Evolutionary conservation across 2,329 filamentous ascomycete species (phyloP).

Genomic region (Fusarium poae): DNA sequence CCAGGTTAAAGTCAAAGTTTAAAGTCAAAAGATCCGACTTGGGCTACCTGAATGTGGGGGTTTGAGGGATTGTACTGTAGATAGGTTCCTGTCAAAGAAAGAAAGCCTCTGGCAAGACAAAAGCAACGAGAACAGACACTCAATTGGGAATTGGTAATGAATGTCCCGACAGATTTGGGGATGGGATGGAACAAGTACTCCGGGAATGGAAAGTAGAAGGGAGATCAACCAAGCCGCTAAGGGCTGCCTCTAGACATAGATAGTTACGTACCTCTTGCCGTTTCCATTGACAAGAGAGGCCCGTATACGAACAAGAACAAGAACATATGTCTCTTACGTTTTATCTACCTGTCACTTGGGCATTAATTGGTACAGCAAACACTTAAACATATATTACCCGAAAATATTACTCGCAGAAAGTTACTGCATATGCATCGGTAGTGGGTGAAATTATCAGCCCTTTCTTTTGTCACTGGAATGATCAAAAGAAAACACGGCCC

Average conservation of each 20-base stretch:
- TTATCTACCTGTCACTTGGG: no score
- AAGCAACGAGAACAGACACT: constrained; percentile 14
- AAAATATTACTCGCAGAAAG: background rate
- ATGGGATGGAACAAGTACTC: constrained; percentile 22
- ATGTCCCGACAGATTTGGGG: constrained; percentile 22
- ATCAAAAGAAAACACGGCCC: constrained; percentile 6
- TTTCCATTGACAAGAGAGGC: constrained; percentile 32
- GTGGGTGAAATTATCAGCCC: constrained; percentile 18
- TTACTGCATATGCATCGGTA: constrained; percentile 7
- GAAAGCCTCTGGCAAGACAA: background rate
- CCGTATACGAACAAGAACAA: constrained; percentile 22
- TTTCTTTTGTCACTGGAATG: constrained; percentile 15
- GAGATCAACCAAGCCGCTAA: constrained; percentile 47
- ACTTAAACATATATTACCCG: background rate
- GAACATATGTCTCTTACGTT: background rate
- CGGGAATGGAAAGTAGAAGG: constrained; percentile 32
- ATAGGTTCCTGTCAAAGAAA: background rate
- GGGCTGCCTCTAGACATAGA: constrained; percentile 14
- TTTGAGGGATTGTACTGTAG: background rate
- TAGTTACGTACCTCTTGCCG: constrained; percentile 16
- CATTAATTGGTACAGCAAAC: no score
- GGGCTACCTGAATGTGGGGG: background rate
- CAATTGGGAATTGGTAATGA: constrained; percentile 21
- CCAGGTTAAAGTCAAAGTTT: constrained; percentile 15
- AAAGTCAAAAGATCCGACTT: constrained; percentile 1